These are phyloP conservation scores for Eimeria maxima DNA, from an alignment of 169 alveolate genomes.

Conservation along the genomic window DNA sequence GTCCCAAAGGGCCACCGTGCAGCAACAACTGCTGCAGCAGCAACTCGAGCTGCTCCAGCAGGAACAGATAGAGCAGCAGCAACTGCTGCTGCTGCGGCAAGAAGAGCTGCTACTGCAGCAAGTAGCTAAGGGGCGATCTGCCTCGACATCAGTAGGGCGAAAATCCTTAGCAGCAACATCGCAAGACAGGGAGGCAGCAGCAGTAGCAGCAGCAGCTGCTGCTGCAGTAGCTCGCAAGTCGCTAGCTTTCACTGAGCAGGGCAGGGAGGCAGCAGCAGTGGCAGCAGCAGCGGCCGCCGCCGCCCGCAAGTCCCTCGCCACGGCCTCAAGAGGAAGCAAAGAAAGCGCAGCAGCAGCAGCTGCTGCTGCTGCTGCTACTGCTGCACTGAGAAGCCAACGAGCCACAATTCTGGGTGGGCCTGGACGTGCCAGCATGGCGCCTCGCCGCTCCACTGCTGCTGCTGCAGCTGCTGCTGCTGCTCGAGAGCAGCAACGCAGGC, in stretches of 20 bases:
- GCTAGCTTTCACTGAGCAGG: background rate
- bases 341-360: too few species aligned
- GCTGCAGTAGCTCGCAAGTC: background rate
- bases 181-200: conserved; percentile 17
- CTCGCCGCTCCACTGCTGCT: too few species aligned
- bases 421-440: background rate
- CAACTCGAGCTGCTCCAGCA: too few species aligned
- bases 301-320: too few species aligned
- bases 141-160: conserved; percentile 15
- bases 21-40: conserved; percentile 31
- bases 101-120: conserved; percentile 28
- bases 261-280: conserved; percentile 7
- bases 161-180: background rate
- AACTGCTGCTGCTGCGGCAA: conserved; percentile 51
- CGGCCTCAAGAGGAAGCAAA: too few species aligned
- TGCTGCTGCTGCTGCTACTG: conserved; percentile 20
- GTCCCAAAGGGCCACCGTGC: conserved; percentile 2
- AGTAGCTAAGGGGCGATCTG: background rate
- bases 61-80: conserved; percentile 13
- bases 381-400: conserved; percentile 8
- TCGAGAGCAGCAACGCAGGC: background rate
- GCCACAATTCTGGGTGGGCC: background rate
- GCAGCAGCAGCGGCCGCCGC: background rate
- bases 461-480: too few species aligned
- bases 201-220: conserved; percentile 47